Evolutionary conservation across 2,329 filamentous ascomycete genomes (phyloP).

Genomic region (Seiridium unicorne): DNA sequence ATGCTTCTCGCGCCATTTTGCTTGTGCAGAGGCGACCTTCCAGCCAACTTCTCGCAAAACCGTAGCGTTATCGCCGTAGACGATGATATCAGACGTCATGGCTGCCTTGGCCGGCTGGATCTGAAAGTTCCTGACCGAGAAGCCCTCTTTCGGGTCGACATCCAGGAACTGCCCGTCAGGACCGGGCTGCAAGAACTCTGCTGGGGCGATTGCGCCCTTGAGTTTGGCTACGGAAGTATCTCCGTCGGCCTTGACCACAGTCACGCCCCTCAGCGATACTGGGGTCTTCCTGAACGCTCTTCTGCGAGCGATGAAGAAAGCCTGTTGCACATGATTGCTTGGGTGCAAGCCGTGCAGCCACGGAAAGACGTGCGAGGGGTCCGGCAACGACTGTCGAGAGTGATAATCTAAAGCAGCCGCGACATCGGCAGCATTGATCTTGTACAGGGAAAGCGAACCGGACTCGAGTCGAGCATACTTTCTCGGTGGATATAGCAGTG

Average conservation of each 20-base stretch:
- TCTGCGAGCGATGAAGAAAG: constrained; percentile 81
- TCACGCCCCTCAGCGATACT: constrained; percentile 75
- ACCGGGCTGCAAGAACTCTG: constrained; percentile 68
- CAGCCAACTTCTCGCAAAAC: constrained; percentile 62
- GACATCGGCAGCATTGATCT: constrained; percentile 67
- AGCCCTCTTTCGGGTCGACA: constrained; percentile 83
- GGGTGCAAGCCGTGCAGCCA: constrained; percentile 94
- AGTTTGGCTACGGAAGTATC: constrained; percentile 72
- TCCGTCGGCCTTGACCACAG: constrained; percentile 85
- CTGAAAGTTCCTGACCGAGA: constrained; percentile 95
- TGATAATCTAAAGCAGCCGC: constrained; percentile 72
- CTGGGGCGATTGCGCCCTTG: constrained; percentile 81
- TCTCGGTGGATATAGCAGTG: constrained; percentile 73
- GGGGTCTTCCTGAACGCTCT: constrained; percentile 70
- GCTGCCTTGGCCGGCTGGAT: constrained; percentile 90
- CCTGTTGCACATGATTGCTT: constrained; percentile 82
- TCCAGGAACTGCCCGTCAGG: constrained; percentile 68
- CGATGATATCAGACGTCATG: constrained; percentile 83
- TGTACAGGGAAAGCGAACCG: constrained; percentile 63
- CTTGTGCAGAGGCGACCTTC: constrained; percentile 74
- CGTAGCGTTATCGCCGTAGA: constrained; percentile 76
- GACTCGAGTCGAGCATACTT: constrained; percentile 52
- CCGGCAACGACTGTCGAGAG: constrained; percentile 77
- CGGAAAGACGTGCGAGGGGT: constrained; percentile 85
- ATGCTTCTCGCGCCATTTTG: constrained; percentile 68